Conservation (phyloP, 305 asterid species). For the Fraxinus paxiana region DNA sequence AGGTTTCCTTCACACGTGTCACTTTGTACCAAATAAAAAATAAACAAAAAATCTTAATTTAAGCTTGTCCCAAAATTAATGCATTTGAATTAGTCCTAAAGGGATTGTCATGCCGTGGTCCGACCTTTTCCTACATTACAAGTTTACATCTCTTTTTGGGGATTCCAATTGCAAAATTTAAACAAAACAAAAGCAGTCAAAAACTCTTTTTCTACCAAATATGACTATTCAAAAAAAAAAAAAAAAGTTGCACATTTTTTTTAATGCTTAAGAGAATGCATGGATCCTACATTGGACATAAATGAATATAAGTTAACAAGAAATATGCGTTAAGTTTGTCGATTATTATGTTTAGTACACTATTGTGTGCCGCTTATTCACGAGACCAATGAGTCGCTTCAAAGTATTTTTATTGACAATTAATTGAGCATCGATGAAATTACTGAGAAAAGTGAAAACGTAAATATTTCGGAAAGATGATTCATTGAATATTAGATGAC, state of each 20-base stretch:
- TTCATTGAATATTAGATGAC: neutral
- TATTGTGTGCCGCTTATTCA: too few species aligned
- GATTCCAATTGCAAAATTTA: constrained; percentile 3
- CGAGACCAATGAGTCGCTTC: neutral
- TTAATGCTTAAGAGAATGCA: constrained; percentile 17
- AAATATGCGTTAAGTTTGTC: neutral
- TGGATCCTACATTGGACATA: neutral
- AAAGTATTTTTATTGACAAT: neutral
- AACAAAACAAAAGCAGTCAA: constrained; percentile 7
- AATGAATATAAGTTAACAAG: neutral
- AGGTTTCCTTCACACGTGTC: constrained; percentile 1
- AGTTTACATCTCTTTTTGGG: neutral
- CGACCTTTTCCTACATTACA: constrained; percentile 21
- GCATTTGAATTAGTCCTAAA: constrained; percentile 13
- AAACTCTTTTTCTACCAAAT: neutral
- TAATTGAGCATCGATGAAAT: too few species aligned
- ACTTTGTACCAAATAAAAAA: neutral
- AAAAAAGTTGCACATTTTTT: neutral
- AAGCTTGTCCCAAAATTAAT: neutral
- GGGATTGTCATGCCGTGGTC: constrained; percentile 17
- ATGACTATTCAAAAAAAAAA: neutral
- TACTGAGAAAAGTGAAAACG: neutral
- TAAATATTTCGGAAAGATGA: too few species aligned
- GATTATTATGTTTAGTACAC: neutral
- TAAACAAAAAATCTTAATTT: neutral